Conservation (phyloP, 2,329 filamentous ascomycete species). For the Myriosclerotinia curreyana region DNA sequence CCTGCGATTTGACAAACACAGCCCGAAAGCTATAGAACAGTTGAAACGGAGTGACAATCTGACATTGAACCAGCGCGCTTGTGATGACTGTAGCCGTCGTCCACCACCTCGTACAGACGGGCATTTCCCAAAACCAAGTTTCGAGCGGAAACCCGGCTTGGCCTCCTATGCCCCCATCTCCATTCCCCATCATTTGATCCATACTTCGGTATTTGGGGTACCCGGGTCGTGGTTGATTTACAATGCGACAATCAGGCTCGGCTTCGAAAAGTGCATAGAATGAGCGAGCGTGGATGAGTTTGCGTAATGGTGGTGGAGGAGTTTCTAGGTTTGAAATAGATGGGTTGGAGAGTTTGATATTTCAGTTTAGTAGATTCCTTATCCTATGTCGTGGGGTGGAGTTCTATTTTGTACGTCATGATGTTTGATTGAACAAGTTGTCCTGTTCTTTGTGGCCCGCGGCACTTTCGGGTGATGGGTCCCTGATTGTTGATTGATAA, state of each 20-base stretch:
- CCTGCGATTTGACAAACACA: constrained; percentile 89
- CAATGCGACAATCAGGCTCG: constrained; percentile 4
- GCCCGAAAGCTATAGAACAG: constrained; percentile 94
- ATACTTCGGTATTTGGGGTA: constrained; percentile 25
- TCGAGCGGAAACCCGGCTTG: constrained; percentile 75
- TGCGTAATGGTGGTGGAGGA: neutral
- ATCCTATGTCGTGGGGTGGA: neutral
- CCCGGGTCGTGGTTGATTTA: neutral
- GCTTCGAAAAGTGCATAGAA: neutral
- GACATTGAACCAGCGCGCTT: constrained; percentile 87
- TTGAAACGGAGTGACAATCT: constrained; percentile 89
- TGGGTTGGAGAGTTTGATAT: neutral
- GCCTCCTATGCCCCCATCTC: constrained; percentile 43
- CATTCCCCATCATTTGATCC: constrained; percentile 41
- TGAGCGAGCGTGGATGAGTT: neutral
- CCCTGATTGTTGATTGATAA: neutral
- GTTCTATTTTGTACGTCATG: neutral
- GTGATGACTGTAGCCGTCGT: constrained; percentile 87
- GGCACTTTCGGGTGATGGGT: neutral
- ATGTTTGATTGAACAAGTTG: constrained; percentile 19
- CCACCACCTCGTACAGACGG: constrained; percentile 94
- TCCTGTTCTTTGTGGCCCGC: constrained; percentile 13
- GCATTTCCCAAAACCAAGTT: constrained; percentile 99
- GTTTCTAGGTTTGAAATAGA: neutral
- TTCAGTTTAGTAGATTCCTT: neutral